Percentiles rank a stretch among this genome's conserved stretches.
Evolutionary conservation across 108 stramenopile genomes (phyloP).

Genomic region (Skeletonema menzelii): DNA sequence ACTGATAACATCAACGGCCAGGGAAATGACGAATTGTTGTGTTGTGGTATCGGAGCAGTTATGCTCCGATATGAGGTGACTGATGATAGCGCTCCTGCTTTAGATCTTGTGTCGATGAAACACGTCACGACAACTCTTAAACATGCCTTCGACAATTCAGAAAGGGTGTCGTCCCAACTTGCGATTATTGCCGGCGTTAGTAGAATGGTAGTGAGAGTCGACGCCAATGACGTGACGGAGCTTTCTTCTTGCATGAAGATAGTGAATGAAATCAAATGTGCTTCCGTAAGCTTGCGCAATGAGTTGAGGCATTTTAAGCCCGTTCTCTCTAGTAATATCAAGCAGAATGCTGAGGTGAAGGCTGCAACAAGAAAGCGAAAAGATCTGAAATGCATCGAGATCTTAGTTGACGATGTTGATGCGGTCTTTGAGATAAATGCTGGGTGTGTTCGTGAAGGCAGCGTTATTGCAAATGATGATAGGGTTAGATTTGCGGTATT

Average conservation of each 20-base stretch:
- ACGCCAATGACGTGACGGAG: conserved; percentile 1
- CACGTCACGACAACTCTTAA: conserved; percentile 13
- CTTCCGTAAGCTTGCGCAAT: conserved; percentile 9
- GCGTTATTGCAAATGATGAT: not conserved
- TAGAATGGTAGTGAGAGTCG: conserved; percentile 12
- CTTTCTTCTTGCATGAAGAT: not conserved
- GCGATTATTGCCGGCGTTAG: not conserved
- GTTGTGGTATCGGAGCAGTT: not conserved
- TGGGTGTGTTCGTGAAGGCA: not conserved
- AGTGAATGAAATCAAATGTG: not conserved
- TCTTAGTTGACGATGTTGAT: conserved; percentile 23
- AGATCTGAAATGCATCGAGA: conserved; percentile 9
- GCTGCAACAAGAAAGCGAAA: not conserved
- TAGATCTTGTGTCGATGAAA: conserved; percentile 23
- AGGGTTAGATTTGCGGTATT: conserved; percentile 28
- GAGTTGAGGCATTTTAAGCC: conserved; percentile 10
- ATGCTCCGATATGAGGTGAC: conserved; percentile 10
- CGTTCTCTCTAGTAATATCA: not conserved
- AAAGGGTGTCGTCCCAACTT: not conserved
- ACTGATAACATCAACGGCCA: not conserved
- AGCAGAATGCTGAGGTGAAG: not conserved
- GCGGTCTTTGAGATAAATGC: conserved; percentile 26
- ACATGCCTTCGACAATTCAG: not conserved
- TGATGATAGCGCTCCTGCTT: not conserved
- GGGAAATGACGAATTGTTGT: not conserved